Conservation (phyloP, 2,329 filamentous ascomycete genomes). For the Aspergillus thermomutatus region DNA sequence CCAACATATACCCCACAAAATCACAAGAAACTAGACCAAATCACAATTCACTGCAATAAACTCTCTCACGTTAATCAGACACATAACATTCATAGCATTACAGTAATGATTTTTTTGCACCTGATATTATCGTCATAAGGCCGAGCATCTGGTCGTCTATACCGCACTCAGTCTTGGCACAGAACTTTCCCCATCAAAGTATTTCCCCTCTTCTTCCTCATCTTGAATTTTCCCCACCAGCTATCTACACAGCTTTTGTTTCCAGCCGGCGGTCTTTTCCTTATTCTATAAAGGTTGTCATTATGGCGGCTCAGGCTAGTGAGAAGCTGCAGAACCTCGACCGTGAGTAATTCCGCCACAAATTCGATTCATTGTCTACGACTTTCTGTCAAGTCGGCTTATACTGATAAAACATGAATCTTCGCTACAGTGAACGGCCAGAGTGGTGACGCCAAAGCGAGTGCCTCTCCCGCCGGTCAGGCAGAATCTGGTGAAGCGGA, state of each 20-base stretch:
- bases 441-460: constrained; percentile 33
- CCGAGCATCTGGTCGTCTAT: not conserved
- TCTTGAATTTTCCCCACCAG: constrained; percentile 19
- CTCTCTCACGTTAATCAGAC: not conserved
- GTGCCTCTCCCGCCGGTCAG: constrained; percentile 28
- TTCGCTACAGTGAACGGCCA: constrained; percentile 36
- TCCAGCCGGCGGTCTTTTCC: constrained; percentile 13
- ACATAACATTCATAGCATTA: not conserved
- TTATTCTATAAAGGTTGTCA: constrained; percentile 20
- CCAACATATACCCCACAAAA: not conserved
- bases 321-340: constrained; percentile 41
- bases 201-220: constrained; percentile 14
- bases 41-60: not conserved
- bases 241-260: constrained; percentile 16
- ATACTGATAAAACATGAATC: constrained; percentile 19
- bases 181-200: constrained; percentile 4
- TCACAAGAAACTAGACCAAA: not conserved
- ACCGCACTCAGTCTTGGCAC: not conserved
- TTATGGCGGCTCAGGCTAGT: constrained; percentile 42
- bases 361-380: not conserved
- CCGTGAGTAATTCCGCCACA: constrained; percentile 25
- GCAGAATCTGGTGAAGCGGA: constrained; percentile 47
- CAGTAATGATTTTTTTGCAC: not conserved
- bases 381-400: not conserved
- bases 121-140: not conserved